phyloP scores from a whole-genome alignment of 257 asterid species.

The Scutellaria barbata region DNA sequence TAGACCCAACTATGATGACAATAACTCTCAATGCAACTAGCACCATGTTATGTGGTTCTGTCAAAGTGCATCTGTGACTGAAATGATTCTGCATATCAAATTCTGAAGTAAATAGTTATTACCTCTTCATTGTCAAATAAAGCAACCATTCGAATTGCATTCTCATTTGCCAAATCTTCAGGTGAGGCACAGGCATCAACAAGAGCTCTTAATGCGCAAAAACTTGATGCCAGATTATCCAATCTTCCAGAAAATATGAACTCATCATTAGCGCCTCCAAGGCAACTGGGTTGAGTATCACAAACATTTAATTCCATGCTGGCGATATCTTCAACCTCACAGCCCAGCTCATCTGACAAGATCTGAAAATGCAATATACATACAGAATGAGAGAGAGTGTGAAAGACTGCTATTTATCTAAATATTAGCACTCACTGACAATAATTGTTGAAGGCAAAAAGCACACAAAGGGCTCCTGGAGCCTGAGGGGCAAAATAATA shows the following conservation, averaged over 20 bases:
- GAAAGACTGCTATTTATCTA: background rate
- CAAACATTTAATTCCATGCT: slow-evolving; percentile 90
- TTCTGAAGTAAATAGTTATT: slow-evolving; percentile 32
- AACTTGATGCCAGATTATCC: slow-evolving; percentile 97
- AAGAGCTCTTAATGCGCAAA: slow-evolving; percentile 96
- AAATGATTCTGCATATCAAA: slow-evolving; percentile 21
- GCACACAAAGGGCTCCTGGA: too few relatives aligned
- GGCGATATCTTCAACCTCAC: slow-evolving; percentile 78
- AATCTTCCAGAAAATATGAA: slow-evolving; percentile 97
- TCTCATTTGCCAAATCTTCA: slow-evolving; percentile 73
- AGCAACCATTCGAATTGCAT: slow-evolving; percentile 87
- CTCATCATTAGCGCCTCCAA: slow-evolving; percentile 96
- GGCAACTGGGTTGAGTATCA: slow-evolving; percentile 98
- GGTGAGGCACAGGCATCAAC: slow-evolving; percentile 77
- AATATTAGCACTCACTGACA: background rate
- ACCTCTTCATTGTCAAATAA: slow-evolving; percentile 98
- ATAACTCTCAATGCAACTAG: slow-evolving; percentile 6
- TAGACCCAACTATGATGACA: slow-evolving; percentile 21
- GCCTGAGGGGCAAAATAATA: too few relatives aligned
- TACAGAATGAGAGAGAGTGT: slow-evolving; percentile 16
- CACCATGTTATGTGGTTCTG: slow-evolving; percentile 8
- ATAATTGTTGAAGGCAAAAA: too few relatives aligned
- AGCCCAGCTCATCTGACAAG: slow-evolving; percentile 85
- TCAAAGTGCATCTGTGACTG: slow-evolving; percentile 9
- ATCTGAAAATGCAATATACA: slow-evolving; percentile 56